Evolutionary conservation across 2,329 filamentous ascomycete genomes (phyloP), one percentile per base, ranked within the genome.

Genomic region (Neopestalotiopsis clavispora): DNA sequence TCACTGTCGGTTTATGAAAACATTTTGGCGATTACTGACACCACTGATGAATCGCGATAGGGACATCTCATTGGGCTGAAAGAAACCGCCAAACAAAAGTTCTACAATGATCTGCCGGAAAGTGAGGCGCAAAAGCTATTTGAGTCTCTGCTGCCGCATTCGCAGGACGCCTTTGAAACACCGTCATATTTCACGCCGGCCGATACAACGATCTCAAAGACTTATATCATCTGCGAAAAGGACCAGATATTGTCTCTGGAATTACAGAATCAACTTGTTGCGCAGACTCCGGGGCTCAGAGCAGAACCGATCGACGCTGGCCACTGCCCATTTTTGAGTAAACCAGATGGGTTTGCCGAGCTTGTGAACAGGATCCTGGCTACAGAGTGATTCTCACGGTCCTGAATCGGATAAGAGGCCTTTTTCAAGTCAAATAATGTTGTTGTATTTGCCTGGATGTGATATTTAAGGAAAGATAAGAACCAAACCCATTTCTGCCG

Each of bases 151-250:
- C 28, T 69, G 6, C 63, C 71, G 4, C 68, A 70, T 30, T 71
- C 72, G 1, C 71, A 72, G 49, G 71, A 72, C 40, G 66, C 72
- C 5, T 66, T 72, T 60, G 71, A 73, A 63, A 69, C 59, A 2
- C 68, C 70, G 23, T 63, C 66, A 12, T 59, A 69, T 12, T 72
- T 71, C 56, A 66, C 67, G 40, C 60, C 68, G 3, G 57, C 70
- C 14, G 70, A 72, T 49, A 59, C 71, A 28, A 69, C 61, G 49
- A 69, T 73, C 17, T 70, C 71, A 7, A 71, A 65, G 28, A 64
- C 61, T 38, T 38, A 38, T 38, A 1, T 38, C 34, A 38, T 38
- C 34, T 38, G 34, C 10, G 34, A 38, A 10, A 38, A 38, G 10
- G 34, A 38, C 34, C 6, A 7, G 34, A 38, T 38, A 38, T 10